These are phyloP conservation scores for Syncephalastrum contaminatum DNA, from an alignment of 371 early-diverging fungal genomes.

Conservation along the genomic window DNA sequence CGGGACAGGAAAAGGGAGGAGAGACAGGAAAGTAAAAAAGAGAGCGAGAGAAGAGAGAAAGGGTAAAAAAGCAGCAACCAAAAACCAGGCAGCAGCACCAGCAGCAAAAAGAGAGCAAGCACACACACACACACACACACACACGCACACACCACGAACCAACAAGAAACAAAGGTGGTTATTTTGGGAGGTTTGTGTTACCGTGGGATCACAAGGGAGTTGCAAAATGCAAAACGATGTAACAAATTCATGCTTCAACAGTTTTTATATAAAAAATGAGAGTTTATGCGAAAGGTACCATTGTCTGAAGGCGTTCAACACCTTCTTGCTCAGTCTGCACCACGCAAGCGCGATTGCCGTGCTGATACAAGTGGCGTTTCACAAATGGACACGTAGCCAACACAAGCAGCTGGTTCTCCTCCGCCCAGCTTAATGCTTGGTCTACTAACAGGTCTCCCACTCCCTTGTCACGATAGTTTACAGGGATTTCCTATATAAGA, in stretches of 20 bases:
- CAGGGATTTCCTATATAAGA: slow-evolving; percentile 17
- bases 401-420: slow-evolving; percentile 10
- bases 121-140: neutral
- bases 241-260: too few relatives aligned
- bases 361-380: slow-evolving; percentile 9
- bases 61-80: neutral
- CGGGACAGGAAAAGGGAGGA: neutral
- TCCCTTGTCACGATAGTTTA: slow-evolving; percentile 14
- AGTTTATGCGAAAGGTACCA: slow-evolving; percentile 1
- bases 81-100: slow-evolving; percentile 1
- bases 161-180: neutral
- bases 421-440: slow-evolving; percentile 16
- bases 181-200: too few relatives aligned
- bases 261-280: too few relatives aligned
- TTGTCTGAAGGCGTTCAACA: slow-evolving; percentile 5
- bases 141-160: slow-evolving; percentile 1
- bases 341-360: slow-evolving; percentile 7
- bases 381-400: slow-evolving; percentile 19
- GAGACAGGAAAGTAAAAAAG: slow-evolving; percentile 1
- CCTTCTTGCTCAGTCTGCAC: slow-evolving; percentile 21
- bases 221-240: too few relatives aligned
- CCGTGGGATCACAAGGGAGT: slow-evolving; percentile 2
- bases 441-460: slow-evolving; percentile 15
- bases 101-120: neutral
- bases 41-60: neutral